Percentiles rank a stretch among this genome's conserved stretches.
Evolutionary conservation across 2,329 filamentous ascomycete species (phyloP).

Genomic region (Uncinocarpus reesii): DNA sequence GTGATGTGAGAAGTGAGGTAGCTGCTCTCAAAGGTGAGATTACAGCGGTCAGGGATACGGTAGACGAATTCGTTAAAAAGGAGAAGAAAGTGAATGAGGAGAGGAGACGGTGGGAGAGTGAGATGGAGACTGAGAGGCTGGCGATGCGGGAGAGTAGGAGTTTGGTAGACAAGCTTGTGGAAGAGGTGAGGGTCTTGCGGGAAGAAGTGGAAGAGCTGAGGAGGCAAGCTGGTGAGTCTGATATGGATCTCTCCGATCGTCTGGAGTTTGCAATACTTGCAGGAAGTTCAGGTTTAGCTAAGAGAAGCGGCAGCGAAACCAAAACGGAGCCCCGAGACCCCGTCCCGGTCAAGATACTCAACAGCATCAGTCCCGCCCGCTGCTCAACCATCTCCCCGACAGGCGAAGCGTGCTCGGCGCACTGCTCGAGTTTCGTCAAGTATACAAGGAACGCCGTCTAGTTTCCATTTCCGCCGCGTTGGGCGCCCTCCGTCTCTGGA

Average conservation of each 20-base stretch:
- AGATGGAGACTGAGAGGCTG: background rate
- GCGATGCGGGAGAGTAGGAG: background rate
- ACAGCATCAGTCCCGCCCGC: background rate
- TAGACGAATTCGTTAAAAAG: conserved; percentile 2
- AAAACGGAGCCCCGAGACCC: background rate
- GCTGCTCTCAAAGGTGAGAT: conserved; percentile 4
- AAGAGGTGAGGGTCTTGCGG: conserved; percentile 1
- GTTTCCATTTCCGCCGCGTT: conserved; percentile 1
- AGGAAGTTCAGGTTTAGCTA: background rate
- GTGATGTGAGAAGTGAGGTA: conserved; percentile 6
- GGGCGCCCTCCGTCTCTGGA: background rate
- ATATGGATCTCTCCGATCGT: background rate
- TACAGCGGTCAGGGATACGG: background rate
- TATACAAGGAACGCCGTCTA: conserved; percentile 12
- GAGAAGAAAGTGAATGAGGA: background rate
- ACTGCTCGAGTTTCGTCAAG: conserved; percentile 7
- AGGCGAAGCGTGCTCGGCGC: background rate
- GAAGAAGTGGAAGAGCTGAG: conserved; percentile 12
- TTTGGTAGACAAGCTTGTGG: conserved; percentile 1
- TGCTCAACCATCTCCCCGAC: conserved; percentile 2
- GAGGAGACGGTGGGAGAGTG: conserved; percentile 1
- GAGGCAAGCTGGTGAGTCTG: conserved; percentile 1
- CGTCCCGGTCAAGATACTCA: background rate
- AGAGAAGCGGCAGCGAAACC: background rate
- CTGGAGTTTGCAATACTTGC: background rate